Evolutionary conservation across 2,329 filamentous ascomycete species (phyloP).

Genomic region (Immersiporthe knoxdaviesiana): DNA sequence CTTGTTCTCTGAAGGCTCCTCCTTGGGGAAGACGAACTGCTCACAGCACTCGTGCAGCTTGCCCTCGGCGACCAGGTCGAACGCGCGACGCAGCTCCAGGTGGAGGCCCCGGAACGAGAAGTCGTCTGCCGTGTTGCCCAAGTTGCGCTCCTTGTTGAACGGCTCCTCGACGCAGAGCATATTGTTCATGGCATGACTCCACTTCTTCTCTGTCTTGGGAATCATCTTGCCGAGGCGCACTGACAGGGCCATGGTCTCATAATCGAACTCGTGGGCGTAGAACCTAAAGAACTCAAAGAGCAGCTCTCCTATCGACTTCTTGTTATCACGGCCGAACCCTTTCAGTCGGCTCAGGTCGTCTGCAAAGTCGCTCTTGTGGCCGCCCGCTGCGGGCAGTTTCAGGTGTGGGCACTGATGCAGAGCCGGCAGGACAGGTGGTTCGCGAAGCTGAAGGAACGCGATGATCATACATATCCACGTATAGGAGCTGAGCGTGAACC

Average conservation of each 20-base stretch:
- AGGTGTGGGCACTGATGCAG: conserved; percentile 75
- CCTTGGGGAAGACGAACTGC: conserved; percentile 83
- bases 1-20: conserved; percentile 60
- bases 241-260: conserved; percentile 81
- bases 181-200: conserved; percentile 80
- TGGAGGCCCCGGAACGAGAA: conserved; percentile 92
- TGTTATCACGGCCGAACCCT: conserved; percentile 78
- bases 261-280: conserved; percentile 92
- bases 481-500: conserved; percentile 94
- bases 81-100: conserved; percentile 84
- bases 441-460: conserved; percentile 88
- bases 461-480: conserved; percentile 99
- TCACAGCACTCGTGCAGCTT: conserved; percentile 85
- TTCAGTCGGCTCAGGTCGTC: conserved; percentile 78
- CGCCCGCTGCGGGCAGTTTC: conserved; percentile 64
- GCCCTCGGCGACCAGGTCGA: conserved; percentile 76
- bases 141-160: conserved; percentile 85
- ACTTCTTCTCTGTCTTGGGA: conserved; percentile 76
- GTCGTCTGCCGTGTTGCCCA: conserved; percentile 96
- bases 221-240: conserved; percentile 79
- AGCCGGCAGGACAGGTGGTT: conserved; percentile 81
- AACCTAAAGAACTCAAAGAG: conserved; percentile 95
- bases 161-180: conserved; percentile 94
- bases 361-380: conserved; percentile 76
- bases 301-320: conserved; percentile 80